phyloP scores from a whole-genome alignment of 106 monocot species.

The Phalaenopsis aphrodite region DNA sequence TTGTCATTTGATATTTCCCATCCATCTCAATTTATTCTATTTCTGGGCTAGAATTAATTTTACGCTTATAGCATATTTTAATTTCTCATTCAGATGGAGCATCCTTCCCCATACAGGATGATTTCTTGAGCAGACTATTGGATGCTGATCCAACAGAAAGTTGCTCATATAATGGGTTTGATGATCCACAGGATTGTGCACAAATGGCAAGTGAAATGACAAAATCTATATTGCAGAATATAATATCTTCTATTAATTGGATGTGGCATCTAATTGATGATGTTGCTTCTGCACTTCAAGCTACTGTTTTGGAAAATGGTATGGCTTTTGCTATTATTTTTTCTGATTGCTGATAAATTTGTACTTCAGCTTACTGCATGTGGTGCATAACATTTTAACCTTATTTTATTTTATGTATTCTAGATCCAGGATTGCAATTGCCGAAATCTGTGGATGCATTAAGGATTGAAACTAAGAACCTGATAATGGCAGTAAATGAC shows the following conservation, averaged over 20 bases:
- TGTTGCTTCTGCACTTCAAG: constrained; percentile 21
- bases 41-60: not conserved
- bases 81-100: constrained; percentile 40
- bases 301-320: constrained; percentile 45
- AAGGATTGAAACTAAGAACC: constrained; percentile 31
- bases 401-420: not conserved
- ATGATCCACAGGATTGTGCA: constrained; percentile 15
- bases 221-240: constrained; percentile 33
- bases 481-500: constrained; percentile 30
- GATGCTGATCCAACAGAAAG: constrained; percentile 63
- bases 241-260: constrained; percentile 30
- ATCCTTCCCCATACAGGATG: constrained; percentile 26
- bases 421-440: constrained; percentile 34
- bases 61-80: not conserved
- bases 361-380: not conserved
- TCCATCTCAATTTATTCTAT: not conserved
- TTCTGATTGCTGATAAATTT: not conserved
- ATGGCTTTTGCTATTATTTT: constrained; percentile 5
- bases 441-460: constrained; percentile 23
- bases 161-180: constrained; percentile 24
- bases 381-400: not conserved
- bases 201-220: constrained; percentile 13
- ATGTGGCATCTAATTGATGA: constrained; percentile 45
- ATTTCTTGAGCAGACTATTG: constrained; percentile 54
- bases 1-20: not conserved